Percentiles rank a stretch among this genome's conserved stretches.
Conservation (phyloP, 1,139 yeast genomes). For the Hyphopichia fennica region DNA sequence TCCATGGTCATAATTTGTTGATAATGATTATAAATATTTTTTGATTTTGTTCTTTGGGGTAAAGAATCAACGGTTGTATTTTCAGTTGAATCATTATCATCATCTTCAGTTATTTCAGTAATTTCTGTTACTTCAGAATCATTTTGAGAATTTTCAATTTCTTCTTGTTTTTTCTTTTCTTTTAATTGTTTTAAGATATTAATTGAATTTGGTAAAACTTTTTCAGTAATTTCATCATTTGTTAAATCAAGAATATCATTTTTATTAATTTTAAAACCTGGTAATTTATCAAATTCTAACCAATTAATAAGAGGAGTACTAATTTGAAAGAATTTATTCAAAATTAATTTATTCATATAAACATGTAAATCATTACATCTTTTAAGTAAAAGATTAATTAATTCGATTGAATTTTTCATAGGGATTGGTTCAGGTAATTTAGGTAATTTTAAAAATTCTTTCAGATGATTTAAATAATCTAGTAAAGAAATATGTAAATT, state of each 20-base stretch:
- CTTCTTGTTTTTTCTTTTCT: conserved; percentile 1
- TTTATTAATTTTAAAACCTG: conserved; percentile 20
- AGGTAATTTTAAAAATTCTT: conserved; percentile 27
- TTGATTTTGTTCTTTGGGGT: conserved; percentile 16
- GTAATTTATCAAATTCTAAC: conserved; percentile 25
- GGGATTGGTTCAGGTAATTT: conserved; percentile 48
- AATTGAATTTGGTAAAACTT: conserved; percentile 22
- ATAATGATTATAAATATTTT: conserved; percentile 19
- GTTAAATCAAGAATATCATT: conserved; percentile 5
- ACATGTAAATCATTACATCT: conserved; percentile 36
- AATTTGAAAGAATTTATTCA: conserved; percentile 26
- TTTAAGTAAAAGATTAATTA: conserved; percentile 15
- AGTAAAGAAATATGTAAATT: conserved; percentile 33
- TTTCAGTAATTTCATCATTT: conserved; percentile 18
- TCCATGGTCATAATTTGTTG: conserved; percentile 13
- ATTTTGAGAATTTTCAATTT: conserved; percentile 1
- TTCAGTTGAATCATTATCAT: not conserved
- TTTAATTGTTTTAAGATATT: conserved; percentile 18
- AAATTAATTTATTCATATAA: conserved; percentile 28
- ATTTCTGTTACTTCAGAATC: not conserved
- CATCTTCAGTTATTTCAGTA: not conserved
- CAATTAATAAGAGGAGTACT: conserved; percentile 30
- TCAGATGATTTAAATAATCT: conserved; percentile 5
- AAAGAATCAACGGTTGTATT: conserved; percentile 7
- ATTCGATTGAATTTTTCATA: conserved; percentile 7